Evolutionary conservation across 2,329 filamentous ascomycete species (phyloP), one percentile per base, ranked within the genome.

Genomic region (Lasiodiplodia sp.): DNA sequence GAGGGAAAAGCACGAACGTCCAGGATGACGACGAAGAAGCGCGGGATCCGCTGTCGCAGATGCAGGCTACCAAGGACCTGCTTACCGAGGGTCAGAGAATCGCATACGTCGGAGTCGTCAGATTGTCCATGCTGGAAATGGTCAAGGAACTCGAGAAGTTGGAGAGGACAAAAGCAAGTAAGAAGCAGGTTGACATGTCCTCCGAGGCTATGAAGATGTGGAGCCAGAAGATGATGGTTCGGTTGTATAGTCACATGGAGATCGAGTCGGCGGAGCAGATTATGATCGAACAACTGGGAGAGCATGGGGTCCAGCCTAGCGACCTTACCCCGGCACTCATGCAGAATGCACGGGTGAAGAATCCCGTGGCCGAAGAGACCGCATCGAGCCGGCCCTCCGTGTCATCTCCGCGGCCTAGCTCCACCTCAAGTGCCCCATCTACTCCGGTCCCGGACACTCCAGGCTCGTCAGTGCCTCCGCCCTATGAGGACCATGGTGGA

Each of bases 211-310:
- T 92, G 83, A 91, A 91, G 79, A 97, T 97, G 92, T 99, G 95
- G 95, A 90, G 92, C 68, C 96, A 99, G 79, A 96, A 96, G 83
- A 97, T 97, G 87, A 99, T 99, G 94, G 89, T 97, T 70, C 89
- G 95, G 28, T 79, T 99, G 14, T 99, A 98, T 79, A 84, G 89
- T 14, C 96, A 99, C 80, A 99, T 99, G 96, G 96, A 99, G 70
- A 96, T 99, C 75, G 94, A 90, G 75, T 85, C 91, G 25, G 90
- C 81, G 69, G 96, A 99, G 80, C 96, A 99, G 83, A 85, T 99
- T 79, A 99, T 99, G 96, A 97, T 99, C 73, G 96, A 99, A 82
- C 96, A 99, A 80, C 85, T 99, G 69, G 91, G 92, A 14, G 92
- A 96, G 69, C 96, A 99, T 80, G 96, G 95, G 4, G 94, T 99